Evolutionary conservation across 768 basidiomycete species (phyloP).

Genomic region (Termitomyces sp.): DNA sequence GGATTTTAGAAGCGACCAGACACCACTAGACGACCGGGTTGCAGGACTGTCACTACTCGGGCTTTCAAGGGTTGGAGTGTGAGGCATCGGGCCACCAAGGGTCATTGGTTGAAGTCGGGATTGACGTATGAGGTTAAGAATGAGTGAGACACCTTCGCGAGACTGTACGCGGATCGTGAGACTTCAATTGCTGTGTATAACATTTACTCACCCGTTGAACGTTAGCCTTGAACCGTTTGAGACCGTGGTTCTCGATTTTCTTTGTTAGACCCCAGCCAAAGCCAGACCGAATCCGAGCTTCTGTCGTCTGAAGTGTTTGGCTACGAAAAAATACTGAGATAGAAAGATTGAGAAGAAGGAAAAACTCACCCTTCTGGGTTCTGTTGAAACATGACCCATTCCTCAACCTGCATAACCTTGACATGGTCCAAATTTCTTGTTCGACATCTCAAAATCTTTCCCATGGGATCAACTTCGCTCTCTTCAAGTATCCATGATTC

Average conservation of each 20-base stretch:
- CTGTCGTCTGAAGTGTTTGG: constrained; percentile 79
- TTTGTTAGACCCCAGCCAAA: constrained; percentile 90
- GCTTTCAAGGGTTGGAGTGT: constrained; percentile 11
- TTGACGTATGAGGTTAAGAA: constrained; percentile 74
- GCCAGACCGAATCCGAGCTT: constrained; percentile 80
- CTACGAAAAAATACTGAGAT: constrained; percentile 27
- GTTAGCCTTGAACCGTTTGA: constrained; percentile 82
- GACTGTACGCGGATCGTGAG: constrained; percentile 39
- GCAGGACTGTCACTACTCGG: constrained; percentile 5
- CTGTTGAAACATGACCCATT: constrained; percentile 69
- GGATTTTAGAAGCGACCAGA: constrained; percentile 37
- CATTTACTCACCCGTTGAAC: constrained; percentile 62
- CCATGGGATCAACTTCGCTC: constrained; percentile 86
- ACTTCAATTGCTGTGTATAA: neutral
- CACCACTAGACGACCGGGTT: constrained; percentile 6
- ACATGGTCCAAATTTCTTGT: constrained; percentile 93
- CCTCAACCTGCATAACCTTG: constrained; percentile 90
- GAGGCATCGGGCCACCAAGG: constrained; percentile 28
- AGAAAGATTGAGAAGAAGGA: neutral
- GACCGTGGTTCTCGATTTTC: constrained; percentile 80
- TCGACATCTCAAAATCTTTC: constrained; percentile 66
- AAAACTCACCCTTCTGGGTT: constrained; percentile 61
- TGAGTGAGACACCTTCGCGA: constrained; percentile 81
- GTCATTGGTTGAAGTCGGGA: constrained; percentile 62
- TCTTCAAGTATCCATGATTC: constrained; percentile 96